Percentiles rank a stretch among this genome's conserved stretches.
These are phyloP conservation scores for Xylaria grammica DNA, from an alignment of 495 filamentous ascomycete genomes.

Conservation along the genomic window DNA sequence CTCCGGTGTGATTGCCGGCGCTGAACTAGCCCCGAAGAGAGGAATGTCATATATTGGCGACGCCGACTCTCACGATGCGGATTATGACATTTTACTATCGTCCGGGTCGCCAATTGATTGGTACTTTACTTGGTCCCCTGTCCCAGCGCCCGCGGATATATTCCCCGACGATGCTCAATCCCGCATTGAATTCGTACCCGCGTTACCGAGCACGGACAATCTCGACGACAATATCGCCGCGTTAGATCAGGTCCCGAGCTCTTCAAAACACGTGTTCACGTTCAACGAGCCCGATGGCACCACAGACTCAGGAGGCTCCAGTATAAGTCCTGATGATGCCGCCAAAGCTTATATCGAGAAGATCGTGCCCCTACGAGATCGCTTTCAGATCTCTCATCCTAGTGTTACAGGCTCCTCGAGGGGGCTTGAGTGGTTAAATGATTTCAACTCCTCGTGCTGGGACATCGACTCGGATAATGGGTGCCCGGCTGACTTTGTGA, in stretches of 20 bases:
- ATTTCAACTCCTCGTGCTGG: constrained; percentile 54
- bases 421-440: constrained; percentile 60
- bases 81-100: constrained; percentile 19
- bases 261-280: constrained; percentile 25
- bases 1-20: constrained; percentile 3
- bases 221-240: constrained; percentile 14
- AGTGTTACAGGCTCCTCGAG: constrained; percentile 50
- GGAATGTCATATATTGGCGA: constrained; percentile 21
- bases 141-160: constrained; percentile 19
- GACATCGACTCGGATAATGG: constrained; percentile 26
- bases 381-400: constrained; percentile 55
- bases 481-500: constrained; percentile 65
- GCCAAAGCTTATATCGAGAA: constrained; percentile 60
- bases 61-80: constrained; percentile 11
- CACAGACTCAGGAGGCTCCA: constrained; percentile 52
- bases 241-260: constrained; percentile 5
- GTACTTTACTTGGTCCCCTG: constrained; percentile 27
- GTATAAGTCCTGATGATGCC: constrained; percentile 51
- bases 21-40: constrained; percentile 16
- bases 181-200: constrained; percentile 20
- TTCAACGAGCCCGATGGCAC: constrained; percentile 26
- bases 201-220: constrained; percentile 12
- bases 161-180: constrained; percentile 11
- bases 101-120: constrained; percentile 22
- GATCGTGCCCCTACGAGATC: constrained; percentile 59